Evolutionary conservation across 2,329 filamentous ascomycete genomes (phyloP).

Genomic region (Cephalotrichum gorgonifer): DNA sequence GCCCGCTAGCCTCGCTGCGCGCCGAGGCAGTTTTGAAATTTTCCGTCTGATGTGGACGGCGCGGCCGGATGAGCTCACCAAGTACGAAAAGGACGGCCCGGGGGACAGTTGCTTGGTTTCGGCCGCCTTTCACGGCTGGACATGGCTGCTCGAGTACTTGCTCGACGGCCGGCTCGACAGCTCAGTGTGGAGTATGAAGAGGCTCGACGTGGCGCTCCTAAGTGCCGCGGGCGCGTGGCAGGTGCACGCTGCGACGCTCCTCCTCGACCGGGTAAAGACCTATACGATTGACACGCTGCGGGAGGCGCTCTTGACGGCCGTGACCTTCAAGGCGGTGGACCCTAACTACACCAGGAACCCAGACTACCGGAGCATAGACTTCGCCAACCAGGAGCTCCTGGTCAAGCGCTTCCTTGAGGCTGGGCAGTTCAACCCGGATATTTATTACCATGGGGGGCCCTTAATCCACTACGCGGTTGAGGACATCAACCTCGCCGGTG

Average conservation of each 20-base stretch:
- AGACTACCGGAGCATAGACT: conserved; percentile 9
- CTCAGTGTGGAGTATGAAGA: neutral
- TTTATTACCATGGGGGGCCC: conserved; percentile 5
- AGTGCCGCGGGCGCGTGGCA: neutral
- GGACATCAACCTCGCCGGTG: neutral
- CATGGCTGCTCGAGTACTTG: neutral
- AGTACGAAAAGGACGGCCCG: neutral
- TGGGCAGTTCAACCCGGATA: conserved; percentile 9
- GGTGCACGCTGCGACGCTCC: neutral
- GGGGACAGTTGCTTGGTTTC: neutral
- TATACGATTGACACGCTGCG: neutral
- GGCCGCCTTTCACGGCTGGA: neutral
- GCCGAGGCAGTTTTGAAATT: neutral
- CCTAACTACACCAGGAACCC: conserved; percentile 9
- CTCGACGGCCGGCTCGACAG: neutral
- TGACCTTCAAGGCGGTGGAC: neutral
- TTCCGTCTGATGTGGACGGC: neutral
- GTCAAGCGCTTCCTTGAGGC: conserved; percentile 2
- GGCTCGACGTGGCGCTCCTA: neutral
- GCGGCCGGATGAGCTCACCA: neutral
- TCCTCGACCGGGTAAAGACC: neutral
- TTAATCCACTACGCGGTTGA: conserved; percentile 2
- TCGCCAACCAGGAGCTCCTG: conserved; percentile 6
- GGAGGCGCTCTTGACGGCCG: neutral
- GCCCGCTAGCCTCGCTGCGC: neutral